Percentiles rank a stretch among this genome's conserved stretches.
These are phyloP conservation scores for Dictyostelium brefeldianum DNA, from an alignment of 78 protist species.

Conservation along the genomic window DNA sequence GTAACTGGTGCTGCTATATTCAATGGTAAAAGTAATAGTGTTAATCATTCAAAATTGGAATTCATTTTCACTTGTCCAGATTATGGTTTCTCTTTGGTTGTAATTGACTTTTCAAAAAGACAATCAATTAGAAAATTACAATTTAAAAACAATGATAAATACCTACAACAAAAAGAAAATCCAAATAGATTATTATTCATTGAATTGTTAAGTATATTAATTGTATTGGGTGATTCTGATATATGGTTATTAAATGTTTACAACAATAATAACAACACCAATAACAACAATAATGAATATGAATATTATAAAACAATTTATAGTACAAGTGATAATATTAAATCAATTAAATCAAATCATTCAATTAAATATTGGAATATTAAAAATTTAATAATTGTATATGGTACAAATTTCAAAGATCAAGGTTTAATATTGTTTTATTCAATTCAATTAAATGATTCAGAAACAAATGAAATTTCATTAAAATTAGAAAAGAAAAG, in stretches of 20 bases:
- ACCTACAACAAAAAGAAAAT: background rate
- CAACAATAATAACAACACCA: background rate
- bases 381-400: constrained; percentile 42
- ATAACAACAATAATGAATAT: constrained; percentile 6
- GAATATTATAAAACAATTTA: background rate
- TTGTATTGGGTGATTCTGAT: constrained; percentile 11
- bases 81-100: background rate
- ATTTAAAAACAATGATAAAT: background rate
- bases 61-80: background rate
- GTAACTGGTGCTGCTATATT: background rate
- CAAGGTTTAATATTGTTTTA: background rate
- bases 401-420: constrained; percentile 30
- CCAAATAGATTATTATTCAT: constrained; percentile 54
- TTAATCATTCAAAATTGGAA: background rate
- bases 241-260: background rate
- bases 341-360: background rate
- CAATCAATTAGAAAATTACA: background rate
- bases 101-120: constrained; percentile 21
- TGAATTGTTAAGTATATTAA: background rate
- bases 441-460: constrained; percentile 8
- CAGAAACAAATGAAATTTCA: background rate
- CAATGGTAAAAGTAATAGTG: background rate
- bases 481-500: background rate
- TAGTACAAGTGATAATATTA: background rate
- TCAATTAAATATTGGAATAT: constrained; percentile 36